Percentiles rank a stretch among this genome's conserved stretches.
Evolutionary conservation across 306 rosid genomes (phyloP).

Genomic region (Mimosa bimucronata): DNA sequence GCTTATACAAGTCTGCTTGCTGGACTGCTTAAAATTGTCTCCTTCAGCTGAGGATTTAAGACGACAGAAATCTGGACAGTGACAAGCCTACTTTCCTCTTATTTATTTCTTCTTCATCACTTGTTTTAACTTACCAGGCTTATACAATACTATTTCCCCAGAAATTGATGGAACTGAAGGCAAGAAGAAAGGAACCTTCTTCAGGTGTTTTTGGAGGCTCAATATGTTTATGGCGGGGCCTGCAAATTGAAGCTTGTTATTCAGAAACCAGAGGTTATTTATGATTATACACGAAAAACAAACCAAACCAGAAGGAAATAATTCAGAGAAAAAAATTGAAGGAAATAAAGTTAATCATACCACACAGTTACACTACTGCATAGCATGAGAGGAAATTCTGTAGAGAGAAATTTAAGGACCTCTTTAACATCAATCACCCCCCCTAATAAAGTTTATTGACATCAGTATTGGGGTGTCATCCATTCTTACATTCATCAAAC

Average conservation of each 20-base stretch:
- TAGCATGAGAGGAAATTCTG: conserved; percentile 63
- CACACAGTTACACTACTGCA: too few relatives aligned
- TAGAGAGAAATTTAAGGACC: conserved; percentile 66
- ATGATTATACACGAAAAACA: too few relatives aligned
- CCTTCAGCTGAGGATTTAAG: conserved; percentile 63
- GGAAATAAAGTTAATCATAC: too few relatives aligned
- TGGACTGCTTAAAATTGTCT: conserved; percentile 53
- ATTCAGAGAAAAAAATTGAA: too few relatives aligned
- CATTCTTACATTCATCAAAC: conserved; percentile 18
- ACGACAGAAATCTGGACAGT: conserved; percentile 55
- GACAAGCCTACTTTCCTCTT: conserved; percentile 44
- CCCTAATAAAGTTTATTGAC: conserved; percentile 56
- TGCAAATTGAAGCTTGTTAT: too few relatives aligned
- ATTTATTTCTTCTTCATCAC: conserved; percentile 67
- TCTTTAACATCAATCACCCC: conserved; percentile 61
- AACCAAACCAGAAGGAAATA: too few relatives aligned
- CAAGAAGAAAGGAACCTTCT: too few relatives aligned
- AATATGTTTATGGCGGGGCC: too few relatives aligned
- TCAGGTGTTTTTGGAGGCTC: too few relatives aligned
- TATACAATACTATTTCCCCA: too few relatives aligned
- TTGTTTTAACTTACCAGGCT: conserved; percentile 25
- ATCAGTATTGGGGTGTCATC: conserved; percentile 1
- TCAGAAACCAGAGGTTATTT: too few relatives aligned
- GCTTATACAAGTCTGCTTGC: conserved; percentile 6
- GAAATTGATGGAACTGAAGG: too few relatives aligned